Percentiles rank a stretch among this genome's conserved stretches.
These are phyloP conservation scores for Cupressus sempervirens DNA, from an alignment of 75 land plant species.

Conservation along the genomic window DNA sequence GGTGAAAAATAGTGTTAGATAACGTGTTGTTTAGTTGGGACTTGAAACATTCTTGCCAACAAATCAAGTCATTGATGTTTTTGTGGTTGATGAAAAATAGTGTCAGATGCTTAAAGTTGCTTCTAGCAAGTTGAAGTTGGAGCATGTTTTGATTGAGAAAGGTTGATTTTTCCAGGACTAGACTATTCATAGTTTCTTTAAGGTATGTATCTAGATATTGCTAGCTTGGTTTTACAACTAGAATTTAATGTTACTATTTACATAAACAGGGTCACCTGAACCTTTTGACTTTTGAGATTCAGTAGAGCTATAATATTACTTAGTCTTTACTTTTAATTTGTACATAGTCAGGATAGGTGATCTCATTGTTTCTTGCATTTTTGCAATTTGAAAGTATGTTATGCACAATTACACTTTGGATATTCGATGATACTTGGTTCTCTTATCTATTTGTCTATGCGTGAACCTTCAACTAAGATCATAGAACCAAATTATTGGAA, in stretches of 20 bases:
- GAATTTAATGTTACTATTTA: not conserved
- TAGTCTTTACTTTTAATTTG: too few species aligned
- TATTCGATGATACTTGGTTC: too few species aligned
- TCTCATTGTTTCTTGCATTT: too few species aligned
- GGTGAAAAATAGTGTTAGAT: slow-evolving; percentile 33
- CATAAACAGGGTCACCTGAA: not conserved
- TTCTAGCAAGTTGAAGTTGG: slow-evolving; percentile 33
- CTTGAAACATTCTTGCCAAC: not conserved
- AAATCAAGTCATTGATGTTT: not conserved
- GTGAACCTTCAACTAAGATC: too few species aligned
- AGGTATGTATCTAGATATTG: slow-evolving; percentile 9
- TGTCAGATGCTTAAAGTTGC: slow-evolving; percentile 41
- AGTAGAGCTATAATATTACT: not conserved
- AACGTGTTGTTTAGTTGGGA: not conserved
- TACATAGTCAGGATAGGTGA: too few species aligned
- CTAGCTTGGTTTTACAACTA: not conserved
- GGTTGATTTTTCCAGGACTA: slow-evolving; percentile 48
- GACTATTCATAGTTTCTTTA: slow-evolving; percentile 8
- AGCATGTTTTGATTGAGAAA: slow-evolving; percentile 44
- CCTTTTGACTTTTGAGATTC: not conserved
- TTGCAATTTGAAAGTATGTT: too few species aligned
- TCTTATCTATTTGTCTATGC: too few species aligned
- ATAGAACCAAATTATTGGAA: too few species aligned
- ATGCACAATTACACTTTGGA: too few species aligned
- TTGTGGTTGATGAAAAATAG: slow-evolving; percentile 23